Base-by-base conservation (phyloP, 1,284 basidiomycete genomes). In the Chiua sp. region DNA sequence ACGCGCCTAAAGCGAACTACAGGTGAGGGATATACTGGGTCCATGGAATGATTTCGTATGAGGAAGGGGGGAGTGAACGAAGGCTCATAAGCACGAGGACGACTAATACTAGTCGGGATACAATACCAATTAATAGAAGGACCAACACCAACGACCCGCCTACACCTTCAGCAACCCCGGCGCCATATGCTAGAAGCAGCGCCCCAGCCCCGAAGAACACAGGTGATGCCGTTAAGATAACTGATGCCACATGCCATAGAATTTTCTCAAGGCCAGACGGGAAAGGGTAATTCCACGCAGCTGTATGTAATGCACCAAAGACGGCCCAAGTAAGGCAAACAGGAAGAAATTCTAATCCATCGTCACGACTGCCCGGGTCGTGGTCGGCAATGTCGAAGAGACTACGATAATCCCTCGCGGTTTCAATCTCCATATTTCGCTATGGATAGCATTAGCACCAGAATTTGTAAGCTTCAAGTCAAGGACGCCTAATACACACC, bases 241-340 rank as follows among this genome's bases (percentile, higher is more conserved):
- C 44, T n/a, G 60, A 59, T 3, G 51, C 39, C 10, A 55, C 46
- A 32, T 53, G 50, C 60, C 50, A 56, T 3, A 46, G 10, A 1
- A 8, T 32, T 33, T 46, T 48, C 53, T 60, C 53, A 12, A 8
- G 26, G 4, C 16, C n/a, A 3, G 49, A 52, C 7, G 50, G 53
- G 20, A 60, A 61, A 10, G 26, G 28, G 23, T 55, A 56, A 53
- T 55, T 51, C 60, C 53, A 61, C 10, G 60, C 53, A 8, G 52
- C 30, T 10, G n/a, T 22, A 11, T 61, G 60, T 0, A 61, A n/a
- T 16, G 32, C 30, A 10, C 60, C 57, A 28, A 56, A 49, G 35
- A 54, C 20, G 7, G 28, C 3, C 58, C 59, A 60, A 18, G 42
- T 35, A 26, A 55, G 12, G 2, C 47, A 16, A 26, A 26, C 26